These are phyloP conservation scores for Takakia lepidozioides DNA, from an alignment of 225 moss, liverwort and hornwort species.

Conservation along the genomic window DNA sequence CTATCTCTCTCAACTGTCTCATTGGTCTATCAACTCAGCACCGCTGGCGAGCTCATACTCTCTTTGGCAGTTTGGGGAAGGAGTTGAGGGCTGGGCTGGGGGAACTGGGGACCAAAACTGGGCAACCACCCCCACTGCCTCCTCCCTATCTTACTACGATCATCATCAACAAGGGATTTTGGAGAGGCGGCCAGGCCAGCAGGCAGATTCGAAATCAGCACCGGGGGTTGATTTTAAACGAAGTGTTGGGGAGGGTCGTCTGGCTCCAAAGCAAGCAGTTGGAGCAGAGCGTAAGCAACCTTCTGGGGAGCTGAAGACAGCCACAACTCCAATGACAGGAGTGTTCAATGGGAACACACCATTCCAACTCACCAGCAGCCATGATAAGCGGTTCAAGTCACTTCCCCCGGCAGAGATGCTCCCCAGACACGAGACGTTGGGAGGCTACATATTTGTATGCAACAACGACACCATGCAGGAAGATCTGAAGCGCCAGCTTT, in stretches of 20 bases:
- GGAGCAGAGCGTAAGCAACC: conserved; percentile 18
- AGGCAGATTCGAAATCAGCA: conserved; percentile 3
- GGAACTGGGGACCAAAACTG: conserved; percentile 43
- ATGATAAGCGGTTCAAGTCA: conserved; percentile 96
- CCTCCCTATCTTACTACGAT: conserved; percentile 35
- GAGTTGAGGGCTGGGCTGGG: conserved; percentile 46
- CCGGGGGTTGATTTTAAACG: conserved; percentile 33
- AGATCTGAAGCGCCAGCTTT: conserved; percentile 98
- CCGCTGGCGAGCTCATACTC: conserved; percentile 70
- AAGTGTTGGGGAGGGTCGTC: conserved; percentile 48
- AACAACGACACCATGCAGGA: conserved; percentile 99
- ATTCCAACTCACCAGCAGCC: conserved; percentile 69
- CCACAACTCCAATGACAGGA: conserved; percentile 47
- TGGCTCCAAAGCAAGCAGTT: conserved; percentile 32
- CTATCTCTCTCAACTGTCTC: conserved; percentile 4
- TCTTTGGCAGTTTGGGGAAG: conserved; percentile 50
- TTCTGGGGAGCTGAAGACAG: conserved; percentile 36
- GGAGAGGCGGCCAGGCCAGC: conserved; percentile 37
- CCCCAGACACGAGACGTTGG: conserved; percentile 77
- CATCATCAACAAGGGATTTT: conserved; percentile 23
- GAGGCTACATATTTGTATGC: conserved; percentile 98
- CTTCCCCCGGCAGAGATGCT: conserved; percentile 93
- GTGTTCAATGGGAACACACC: conserved; percentile 81
- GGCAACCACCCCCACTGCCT: conserved; percentile 23
- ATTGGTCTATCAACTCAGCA: conserved; percentile 43